Evolutionary conservation across 306 rosid genomes (phyloP).

Genomic region (Acacia confusa): DNA sequence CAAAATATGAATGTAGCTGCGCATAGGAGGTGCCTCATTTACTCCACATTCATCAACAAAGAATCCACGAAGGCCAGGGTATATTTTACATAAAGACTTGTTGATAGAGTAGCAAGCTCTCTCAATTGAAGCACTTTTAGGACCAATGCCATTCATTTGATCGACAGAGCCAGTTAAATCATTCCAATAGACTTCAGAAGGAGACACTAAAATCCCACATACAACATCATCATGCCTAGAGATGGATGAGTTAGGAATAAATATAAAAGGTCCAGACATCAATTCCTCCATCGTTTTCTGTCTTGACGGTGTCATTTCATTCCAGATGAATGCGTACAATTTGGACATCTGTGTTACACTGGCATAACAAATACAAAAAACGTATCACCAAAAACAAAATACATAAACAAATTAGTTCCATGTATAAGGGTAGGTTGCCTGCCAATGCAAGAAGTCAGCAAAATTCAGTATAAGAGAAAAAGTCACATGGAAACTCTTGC

Average conservation of each 20-base stretch:
- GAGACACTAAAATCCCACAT: conserved; percentile 64
- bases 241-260: conserved; percentile 61
- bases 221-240: conserved; percentile 55
- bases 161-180: conserved; percentile 70
- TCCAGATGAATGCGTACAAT: conserved; percentile 76
- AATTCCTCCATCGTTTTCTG: conserved; percentile 58
- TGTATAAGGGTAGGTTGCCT: conserved; percentile 1
- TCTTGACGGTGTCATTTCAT: conserved; percentile 68
- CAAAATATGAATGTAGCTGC: conserved; percentile 76
- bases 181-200: conserved; percentile 71
- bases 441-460: neutral
- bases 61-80: conserved; percentile 78
- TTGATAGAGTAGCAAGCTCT: conserved; percentile 38
- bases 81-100: conserved; percentile 61
- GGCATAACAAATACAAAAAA: conserved; percentile 29
- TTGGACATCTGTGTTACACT: conserved; percentile 82
- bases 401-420: neutral
- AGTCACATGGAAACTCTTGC: neutral
- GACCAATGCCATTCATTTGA: conserved; percentile 45
- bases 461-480: neutral
- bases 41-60: conserved; percentile 71
- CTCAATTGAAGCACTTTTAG: conserved; percentile 36
- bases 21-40: conserved; percentile 66
- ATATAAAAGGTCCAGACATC: conserved; percentile 68
- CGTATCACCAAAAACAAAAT: neutral